phyloP scores from a whole-genome alignment of 2,329 filamentous ascomycete genomes.

The Arthrobotrys iridis region DNA sequence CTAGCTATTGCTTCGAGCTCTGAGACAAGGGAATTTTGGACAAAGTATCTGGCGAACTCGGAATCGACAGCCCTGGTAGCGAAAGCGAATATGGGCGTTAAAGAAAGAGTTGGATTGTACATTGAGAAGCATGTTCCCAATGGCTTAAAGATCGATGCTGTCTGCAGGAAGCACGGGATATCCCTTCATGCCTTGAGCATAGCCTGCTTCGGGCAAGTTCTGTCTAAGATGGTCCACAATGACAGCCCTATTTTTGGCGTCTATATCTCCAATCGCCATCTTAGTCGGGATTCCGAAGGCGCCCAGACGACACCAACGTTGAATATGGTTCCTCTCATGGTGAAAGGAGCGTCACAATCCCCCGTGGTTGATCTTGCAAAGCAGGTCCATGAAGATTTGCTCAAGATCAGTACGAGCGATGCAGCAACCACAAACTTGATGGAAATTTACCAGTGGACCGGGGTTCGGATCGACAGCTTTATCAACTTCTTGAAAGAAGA shows the following conservation, averaged over 20 bases:
- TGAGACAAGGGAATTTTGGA: constrained; percentile 37
- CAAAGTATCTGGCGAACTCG: constrained; percentile 15
- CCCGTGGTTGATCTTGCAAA: constrained; percentile 67
- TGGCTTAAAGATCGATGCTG: constrained; percentile 62
- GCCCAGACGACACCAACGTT: constrained; percentile 74
- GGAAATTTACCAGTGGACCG: constrained; percentile 80
- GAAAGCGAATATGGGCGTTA: constrained; percentile 29
- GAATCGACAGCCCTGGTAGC: constrained; percentile 53
- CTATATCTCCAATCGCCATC: constrained; percentile 79
- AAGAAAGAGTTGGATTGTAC: constrained; percentile 62
- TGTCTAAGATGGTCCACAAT: constrained; percentile 12
- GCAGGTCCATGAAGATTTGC: constrained; percentile 74
- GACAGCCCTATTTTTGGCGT: constrained; percentile 74
- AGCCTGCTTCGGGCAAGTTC: constrained; percentile 71
- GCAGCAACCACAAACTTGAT: constrained; percentile 71
- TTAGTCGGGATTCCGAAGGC: constrained; percentile 24
- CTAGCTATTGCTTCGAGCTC: constrained; percentile 5
- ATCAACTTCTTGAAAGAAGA: constrained; percentile 73
- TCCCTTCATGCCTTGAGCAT: constrained; percentile 80
- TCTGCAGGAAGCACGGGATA: constrained; percentile 68
- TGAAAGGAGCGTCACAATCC: constrained; percentile 62
- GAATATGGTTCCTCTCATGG: constrained; percentile 77
- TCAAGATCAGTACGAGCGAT: constrained; percentile 68
- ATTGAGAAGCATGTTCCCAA: constrained; percentile 64
- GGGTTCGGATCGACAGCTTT: constrained; percentile 74